Percentiles rank a stretch among this genome's conserved stretches.
phyloP scores from a whole-genome alignment of 805 yeast genomes.

The Helenozyma baotianmanensis region DNA sequence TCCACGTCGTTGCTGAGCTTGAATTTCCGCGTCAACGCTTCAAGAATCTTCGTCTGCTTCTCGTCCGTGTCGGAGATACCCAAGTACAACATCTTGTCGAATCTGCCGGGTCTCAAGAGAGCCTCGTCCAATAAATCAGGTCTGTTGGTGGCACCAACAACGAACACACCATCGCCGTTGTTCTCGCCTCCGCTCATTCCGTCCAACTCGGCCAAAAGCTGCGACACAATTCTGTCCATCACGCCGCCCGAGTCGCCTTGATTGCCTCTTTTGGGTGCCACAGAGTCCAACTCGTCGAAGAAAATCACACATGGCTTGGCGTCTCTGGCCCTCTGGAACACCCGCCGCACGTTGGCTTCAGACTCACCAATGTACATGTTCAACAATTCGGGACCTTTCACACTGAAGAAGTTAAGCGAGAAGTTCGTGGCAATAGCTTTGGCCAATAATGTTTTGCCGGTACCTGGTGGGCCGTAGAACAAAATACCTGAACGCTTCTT shows the following conservation, averaged over 20 bases:
- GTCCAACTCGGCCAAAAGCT: slow-evolving; percentile 87
- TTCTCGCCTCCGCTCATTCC: slow-evolving; percentile 77
- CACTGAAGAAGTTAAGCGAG: slow-evolving; percentile 90
- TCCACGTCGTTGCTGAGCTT: slow-evolving; percentile 56
- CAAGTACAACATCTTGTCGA: slow-evolving; percentile 89
- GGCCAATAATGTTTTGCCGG: slow-evolving; percentile 93
- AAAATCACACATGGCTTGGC: slow-evolving; percentile 97
- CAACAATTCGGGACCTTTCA: slow-evolving; percentile 93
- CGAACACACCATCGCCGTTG: slow-evolving; percentile 79
- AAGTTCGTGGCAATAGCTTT: slow-evolving; percentile 97
- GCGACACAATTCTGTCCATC: slow-evolving; percentile 97
- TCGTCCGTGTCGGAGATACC: slow-evolving; percentile 91
- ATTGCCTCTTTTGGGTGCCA: slow-evolving; percentile 97
- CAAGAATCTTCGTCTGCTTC: slow-evolving; percentile 78
- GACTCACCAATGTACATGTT: slow-evolving; percentile 99
- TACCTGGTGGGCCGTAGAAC: slow-evolving; percentile 98
- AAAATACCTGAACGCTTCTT: slow-evolving; percentile 92
- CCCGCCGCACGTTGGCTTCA: slow-evolving; percentile 93
- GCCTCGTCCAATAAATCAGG: slow-evolving; percentile 96
- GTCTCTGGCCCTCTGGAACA: slow-evolving; percentile 91
- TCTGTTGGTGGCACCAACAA: slow-evolving; percentile 97
- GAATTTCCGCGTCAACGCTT: slow-evolving; percentile 86
- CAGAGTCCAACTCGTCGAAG: slow-evolving; percentile 96
- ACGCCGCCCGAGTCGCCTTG: slow-evolving; percentile 99
- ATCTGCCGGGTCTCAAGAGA: slow-evolving; percentile 86